phyloP scores from a whole-genome alignment of 768 basidiomycete genomes.

The Auricularia auricula-judae region DNA sequence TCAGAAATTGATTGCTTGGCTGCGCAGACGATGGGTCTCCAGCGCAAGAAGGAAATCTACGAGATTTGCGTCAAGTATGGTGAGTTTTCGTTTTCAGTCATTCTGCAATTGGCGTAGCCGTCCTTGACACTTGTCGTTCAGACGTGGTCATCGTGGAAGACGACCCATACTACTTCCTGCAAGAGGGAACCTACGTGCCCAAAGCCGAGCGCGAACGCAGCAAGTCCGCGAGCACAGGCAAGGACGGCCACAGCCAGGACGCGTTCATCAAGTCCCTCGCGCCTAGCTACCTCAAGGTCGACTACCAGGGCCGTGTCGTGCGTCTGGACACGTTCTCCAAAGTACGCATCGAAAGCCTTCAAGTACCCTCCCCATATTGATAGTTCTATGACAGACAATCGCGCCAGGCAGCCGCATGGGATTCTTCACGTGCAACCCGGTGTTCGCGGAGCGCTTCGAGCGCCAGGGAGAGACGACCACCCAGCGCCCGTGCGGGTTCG shows the following conservation, averaged over 20 bases:
- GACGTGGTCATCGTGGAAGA: slow-evolving; percentile 75
- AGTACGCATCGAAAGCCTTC: slow-evolving; percentile 21
- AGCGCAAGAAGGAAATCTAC: slow-evolving; percentile 71
- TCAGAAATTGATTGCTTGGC: background rate
- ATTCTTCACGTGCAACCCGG: slow-evolving; percentile 67
- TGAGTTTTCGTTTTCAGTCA: slow-evolving; percentile 14
- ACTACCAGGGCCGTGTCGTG: slow-evolving; percentile 75
- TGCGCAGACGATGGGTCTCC: slow-evolving; percentile 42
- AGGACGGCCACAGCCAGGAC: slow-evolving; percentile 9
- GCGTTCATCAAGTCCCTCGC: slow-evolving; percentile 42
- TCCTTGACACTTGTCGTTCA: slow-evolving; percentile 12
- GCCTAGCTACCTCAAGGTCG: slow-evolving; percentile 53
- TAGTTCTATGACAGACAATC: slow-evolving; percentile 39
- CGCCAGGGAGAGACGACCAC: slow-evolving; percentile 57
- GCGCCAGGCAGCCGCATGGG: slow-evolving; percentile 70
- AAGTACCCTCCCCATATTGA: background rate
- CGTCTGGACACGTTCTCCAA: slow-evolving; percentile 75
- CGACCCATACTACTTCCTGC: slow-evolving; percentile 74
- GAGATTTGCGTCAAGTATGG: slow-evolving; percentile 75
- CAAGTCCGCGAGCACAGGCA: background rate
- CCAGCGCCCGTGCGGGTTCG: slow-evolving; percentile 63
- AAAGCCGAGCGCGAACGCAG: slow-evolving; percentile 23
- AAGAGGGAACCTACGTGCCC: slow-evolving; percentile 43
- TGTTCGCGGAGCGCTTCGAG: slow-evolving; percentile 67
- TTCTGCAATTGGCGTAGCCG: too few species aligned